These are phyloP conservation scores for Excoecaria agallocha DNA, from an alignment of 345 rosid genomes.

Conservation along the genomic window DNA sequence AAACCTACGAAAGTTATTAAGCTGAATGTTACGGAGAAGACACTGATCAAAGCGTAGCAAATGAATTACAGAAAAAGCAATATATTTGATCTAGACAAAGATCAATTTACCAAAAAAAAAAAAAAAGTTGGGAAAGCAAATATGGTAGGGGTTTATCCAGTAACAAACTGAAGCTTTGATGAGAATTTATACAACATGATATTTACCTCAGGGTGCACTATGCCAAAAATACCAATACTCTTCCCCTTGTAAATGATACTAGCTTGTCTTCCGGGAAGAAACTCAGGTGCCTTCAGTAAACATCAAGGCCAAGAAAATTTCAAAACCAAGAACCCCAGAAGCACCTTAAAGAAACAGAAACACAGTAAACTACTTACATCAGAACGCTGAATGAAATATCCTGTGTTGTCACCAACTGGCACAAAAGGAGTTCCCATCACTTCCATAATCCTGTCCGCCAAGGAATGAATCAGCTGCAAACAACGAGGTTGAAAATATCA, in stretches of 20 bases:
- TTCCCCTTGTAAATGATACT: slow-evolving; percentile 72
- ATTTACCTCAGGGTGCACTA: slow-evolving; percentile 79
- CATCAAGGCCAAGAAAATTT: neutral
- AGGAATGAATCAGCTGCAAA: slow-evolving; percentile 79
- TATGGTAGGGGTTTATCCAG: neutral
- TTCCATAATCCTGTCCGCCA: slow-evolving; percentile 90
- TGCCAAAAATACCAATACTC: slow-evolving; percentile 69
- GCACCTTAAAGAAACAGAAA: neutral
- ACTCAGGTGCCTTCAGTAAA: slow-evolving; percentile 69
- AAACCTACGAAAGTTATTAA: slow-evolving; percentile 43
- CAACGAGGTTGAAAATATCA: neutral
- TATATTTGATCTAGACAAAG: neutral
- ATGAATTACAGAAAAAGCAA: neutral
- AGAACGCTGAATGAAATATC: slow-evolving; percentile 59
- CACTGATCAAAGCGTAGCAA: neutral
- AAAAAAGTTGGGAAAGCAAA: neutral
- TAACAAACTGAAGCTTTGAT: neutral
- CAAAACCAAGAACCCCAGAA: neutral
- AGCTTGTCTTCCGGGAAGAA: slow-evolving; percentile 78
- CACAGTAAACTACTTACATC: slow-evolving; percentile 46
- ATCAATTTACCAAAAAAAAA: no score
- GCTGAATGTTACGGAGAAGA: neutral
- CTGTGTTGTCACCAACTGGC: slow-evolving; percentile 45
- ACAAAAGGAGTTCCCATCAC: slow-evolving; percentile 68
- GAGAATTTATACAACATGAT: neutral